These are phyloP conservation scores for Pythium aquatile DNA, from an alignment of 352 stramenopile species.

Conservation along the genomic window DNA sequence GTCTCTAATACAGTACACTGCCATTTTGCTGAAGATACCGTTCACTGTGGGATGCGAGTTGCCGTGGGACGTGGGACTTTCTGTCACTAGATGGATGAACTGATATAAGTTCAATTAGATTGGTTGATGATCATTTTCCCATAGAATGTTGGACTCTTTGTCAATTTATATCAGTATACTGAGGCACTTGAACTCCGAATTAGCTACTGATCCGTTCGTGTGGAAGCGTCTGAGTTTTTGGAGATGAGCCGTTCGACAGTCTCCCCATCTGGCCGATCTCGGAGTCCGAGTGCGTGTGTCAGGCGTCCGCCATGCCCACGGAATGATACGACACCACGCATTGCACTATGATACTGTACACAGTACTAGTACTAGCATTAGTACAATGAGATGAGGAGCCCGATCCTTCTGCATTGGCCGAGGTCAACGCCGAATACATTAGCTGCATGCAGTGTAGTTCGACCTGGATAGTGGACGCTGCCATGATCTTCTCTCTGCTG, in stretches of 20 bases:
- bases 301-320: no score
- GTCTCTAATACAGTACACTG: not conserved
- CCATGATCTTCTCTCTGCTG: no score
- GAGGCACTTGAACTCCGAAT: not conserved
- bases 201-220: not conserved
- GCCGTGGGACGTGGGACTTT: not conserved
- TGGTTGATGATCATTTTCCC: not conserved
- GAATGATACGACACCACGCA: no score
- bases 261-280: not conserved
- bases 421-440: no score
- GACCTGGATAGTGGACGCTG: no score
- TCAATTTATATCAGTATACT: not conserved
- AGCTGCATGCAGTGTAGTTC: no score
- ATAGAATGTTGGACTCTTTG: not conserved
- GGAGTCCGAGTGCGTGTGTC: not conserved
- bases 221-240: not conserved
- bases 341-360: no score
- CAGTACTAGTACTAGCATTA: no score
- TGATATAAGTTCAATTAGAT: not conserved
- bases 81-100: not conserved
- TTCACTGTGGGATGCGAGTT: not conserved
- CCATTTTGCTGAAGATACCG: not conserved
- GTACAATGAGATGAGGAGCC: no score
- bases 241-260: not conserved
- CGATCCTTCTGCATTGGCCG: no score